phyloP scores from a whole-genome alignment of 2,329 filamentous ascomycete genomes.

The Penicillium sp. region DNA sequence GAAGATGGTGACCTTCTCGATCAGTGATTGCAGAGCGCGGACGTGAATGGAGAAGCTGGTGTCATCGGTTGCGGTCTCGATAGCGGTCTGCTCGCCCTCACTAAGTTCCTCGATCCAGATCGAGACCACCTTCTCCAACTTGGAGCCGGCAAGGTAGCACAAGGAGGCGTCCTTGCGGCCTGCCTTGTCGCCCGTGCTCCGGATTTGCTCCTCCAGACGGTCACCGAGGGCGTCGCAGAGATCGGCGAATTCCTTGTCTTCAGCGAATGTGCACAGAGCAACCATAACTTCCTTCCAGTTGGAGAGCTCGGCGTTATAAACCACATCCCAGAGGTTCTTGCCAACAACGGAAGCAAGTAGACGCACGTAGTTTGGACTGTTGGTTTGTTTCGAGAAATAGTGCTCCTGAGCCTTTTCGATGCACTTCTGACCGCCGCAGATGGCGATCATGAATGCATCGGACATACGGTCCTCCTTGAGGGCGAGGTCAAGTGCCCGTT shows the following conservation, averaged over 20 bases:
- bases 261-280: conserved; percentile 91
- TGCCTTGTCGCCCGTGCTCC: conserved; percentile 58
- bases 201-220: conserved; percentile 74
- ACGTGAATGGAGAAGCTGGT: conserved; percentile 93
- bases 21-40: conserved; percentile 84
- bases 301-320: conserved; percentile 89
- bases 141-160: conserved; percentile 94
- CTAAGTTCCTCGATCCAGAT: conserved; percentile 93
- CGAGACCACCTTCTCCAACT: conserved; percentile 92
- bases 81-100: conserved; percentile 76
- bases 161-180: conserved; percentile 88
- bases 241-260: conserved; percentile 88
- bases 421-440: conserved; percentile 90
- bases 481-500: conserved; percentile 86
- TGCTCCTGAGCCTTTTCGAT: conserved; percentile 92
- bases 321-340: conserved; percentile 97
- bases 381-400: conserved; percentile 82
- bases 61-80: conserved; percentile 71
- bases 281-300: conserved; percentile 99
- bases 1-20: conserved; percentile 98
- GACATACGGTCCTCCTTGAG: conserved; percentile 87
- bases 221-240: conserved; percentile 95
- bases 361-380: conserved; percentile 88
- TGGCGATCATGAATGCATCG: conserved; percentile 97
- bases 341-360: conserved; percentile 88